Base-by-base conservation (phyloP, 768 basidiomycete species). In the Termitomyces sp. region DNA sequence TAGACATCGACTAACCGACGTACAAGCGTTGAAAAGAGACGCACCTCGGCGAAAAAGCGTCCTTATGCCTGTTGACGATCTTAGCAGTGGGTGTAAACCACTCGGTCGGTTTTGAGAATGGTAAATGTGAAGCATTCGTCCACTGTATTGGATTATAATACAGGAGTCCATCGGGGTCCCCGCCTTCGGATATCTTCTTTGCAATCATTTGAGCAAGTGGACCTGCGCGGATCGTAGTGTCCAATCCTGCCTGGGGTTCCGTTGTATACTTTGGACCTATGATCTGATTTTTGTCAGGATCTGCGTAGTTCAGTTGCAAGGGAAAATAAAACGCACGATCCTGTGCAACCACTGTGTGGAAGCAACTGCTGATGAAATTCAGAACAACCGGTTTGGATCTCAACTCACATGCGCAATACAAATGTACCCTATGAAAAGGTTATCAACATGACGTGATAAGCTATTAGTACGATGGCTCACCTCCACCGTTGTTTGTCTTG, bases 401-500 rank as follows among this genome's bases (percentile, higher is more conserved):
- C 30, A 42, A 27, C 82, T 68, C 65, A 84, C 83, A 68, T 84
- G 81, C 3, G 83, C 82, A 47, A 81, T 74, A 66, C 84, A 85
- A 55, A 86, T 85, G 69, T 78, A 85, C 6, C 77, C 81, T 65
- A n/a, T 9, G n/a, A 47, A 47, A 20, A 4, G 18, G 27, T 46
- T 31, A 22, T 45, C 8, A 44, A 31, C 16, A 27, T 15, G 15
- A 33, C 1, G 24, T 11, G 12, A 20, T 13, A 47, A 12, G 6
- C 36, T 27, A 37, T 45, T n/a, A 54, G 33, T 24, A 12, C 13
- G 22, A 45, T 8, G 31, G 34, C 57, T 39, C 41, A 63, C 63
- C 63, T 36, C 81, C 78, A 50, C 79, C 81, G 52, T 81, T 81
- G 62, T 81, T 81, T 5, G 76, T 74, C 79, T 81, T 24, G 34